phyloP scores from a whole-genome alignment of 192 early-diverging fungal genomes.

The Mortierella claussenii region DNA sequence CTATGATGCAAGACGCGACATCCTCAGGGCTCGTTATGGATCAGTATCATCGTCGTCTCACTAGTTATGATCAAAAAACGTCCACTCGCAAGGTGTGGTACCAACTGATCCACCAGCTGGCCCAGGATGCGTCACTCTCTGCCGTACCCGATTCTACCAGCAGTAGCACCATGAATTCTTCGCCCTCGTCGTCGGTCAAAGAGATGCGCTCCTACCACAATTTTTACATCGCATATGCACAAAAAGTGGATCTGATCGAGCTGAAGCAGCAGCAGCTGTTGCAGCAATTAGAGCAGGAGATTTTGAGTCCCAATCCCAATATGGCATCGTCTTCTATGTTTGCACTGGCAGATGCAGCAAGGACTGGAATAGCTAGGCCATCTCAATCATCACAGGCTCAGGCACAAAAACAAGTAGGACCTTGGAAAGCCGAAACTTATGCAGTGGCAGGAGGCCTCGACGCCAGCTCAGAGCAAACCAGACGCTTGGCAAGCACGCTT shows the following conservation, averaged over 20 bases:
- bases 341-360: neutral
- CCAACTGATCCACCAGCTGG: conserved; percentile 20
- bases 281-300: conserved; percentile 29
- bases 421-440: neutral
- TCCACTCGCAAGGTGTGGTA: conserved; percentile 41
- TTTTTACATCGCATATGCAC: conserved; percentile 39
- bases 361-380: neutral
- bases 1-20: conserved; percentile 47
- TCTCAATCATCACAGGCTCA: neutral
- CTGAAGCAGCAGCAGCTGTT: conserved; percentile 29
- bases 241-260: conserved; percentile 38
- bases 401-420: neutral
- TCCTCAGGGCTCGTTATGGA: conserved; percentile 47
- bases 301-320: conserved; percentile 31
- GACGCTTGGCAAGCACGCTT: conserved; percentile 4
- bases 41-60: conserved; percentile 43
- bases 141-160: neutral
- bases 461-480: neutral
- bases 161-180: neutral
- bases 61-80: conserved; percentile 28
- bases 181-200: conserved; percentile 16
- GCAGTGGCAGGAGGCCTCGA: neutral
- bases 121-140: conserved; percentile 23
- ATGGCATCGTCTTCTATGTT: conserved; percentile 15
- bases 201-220: conserved; percentile 49